Evolutionary conservation across 495 filamentous ascomycete species (phyloP).

Genomic region (Rhypophila decipiens): DNA sequence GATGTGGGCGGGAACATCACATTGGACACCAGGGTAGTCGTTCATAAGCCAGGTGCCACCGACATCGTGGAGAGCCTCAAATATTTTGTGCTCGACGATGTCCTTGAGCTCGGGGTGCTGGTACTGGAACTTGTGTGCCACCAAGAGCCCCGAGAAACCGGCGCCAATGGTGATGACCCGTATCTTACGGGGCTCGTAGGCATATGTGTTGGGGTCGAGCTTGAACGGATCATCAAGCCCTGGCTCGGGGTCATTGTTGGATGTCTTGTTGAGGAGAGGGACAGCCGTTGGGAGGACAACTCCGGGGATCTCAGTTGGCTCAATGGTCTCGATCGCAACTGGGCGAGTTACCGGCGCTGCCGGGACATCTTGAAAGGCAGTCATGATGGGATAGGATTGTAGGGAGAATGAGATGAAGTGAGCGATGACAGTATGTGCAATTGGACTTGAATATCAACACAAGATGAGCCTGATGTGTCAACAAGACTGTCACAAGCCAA

Average conservation of each 20-base stretch:
- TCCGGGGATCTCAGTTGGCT: not conserved
- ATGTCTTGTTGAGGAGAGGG: not conserved
- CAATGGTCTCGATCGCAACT: not conserved
- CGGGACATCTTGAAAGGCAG: not conserved
- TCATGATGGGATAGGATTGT: not conserved
- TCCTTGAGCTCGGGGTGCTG: slow-evolving; percentile 11
- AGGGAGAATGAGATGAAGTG: too few relatives aligned
- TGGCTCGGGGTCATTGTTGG: too few relatives aligned
- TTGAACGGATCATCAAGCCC: not conserved
- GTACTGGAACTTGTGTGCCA: slow-evolving; percentile 20
- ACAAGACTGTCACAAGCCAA: too few relatives aligned
- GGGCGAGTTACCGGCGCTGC: too few relatives aligned
- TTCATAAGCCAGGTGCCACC: slow-evolving; percentile 61
- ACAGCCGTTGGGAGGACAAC: not conserved
- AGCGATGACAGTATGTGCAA: too few relatives aligned
- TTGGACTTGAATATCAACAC: too few relatives aligned
- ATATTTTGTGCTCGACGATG: slow-evolving; percentile 37
- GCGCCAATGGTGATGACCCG: slow-evolving; percentile 23
- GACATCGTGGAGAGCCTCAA: slow-evolving; percentile 56
- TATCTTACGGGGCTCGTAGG: slow-evolving; percentile 5
- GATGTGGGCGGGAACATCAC: slow-evolving; percentile 11
- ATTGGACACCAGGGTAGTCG: slow-evolving; percentile 49
- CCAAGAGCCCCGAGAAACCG: slow-evolving; percentile 23
- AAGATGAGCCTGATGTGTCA: too few relatives aligned
- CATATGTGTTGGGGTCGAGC: not conserved